Percentiles rank a stretch among this genome's conserved stretches.
These are phyloP conservation scores for Diaporthe sp. DNA, from an alignment of 2,329 filamentous ascomycete genomes.

Conservation along the genomic window DNA sequence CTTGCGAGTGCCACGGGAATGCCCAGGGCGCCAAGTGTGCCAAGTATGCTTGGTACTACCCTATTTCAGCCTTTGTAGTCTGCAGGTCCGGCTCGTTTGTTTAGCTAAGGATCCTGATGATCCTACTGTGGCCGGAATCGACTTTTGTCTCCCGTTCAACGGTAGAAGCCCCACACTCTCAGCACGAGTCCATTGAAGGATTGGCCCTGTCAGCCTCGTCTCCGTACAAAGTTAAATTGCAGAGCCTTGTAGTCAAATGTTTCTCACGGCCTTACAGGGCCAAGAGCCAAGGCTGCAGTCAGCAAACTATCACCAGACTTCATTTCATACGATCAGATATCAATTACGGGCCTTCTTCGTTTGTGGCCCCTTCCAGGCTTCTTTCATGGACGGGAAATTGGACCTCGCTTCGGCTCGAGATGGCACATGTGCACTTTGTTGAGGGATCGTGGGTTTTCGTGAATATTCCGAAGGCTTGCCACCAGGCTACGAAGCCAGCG, in stretches of 20 bases:
- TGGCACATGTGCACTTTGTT: background rate
- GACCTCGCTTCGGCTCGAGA: background rate
- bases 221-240: background rate
- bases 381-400: no score
- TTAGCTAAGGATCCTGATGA: background rate
- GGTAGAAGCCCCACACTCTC: no score
- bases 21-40: background rate
- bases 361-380: background rate
- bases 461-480: background rate
- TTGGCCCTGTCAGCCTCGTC: background rate
- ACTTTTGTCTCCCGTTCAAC: background rate
- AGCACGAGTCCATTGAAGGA: no score
- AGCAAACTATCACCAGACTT: no score
- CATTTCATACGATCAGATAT: background rate
- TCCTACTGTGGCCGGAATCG: background rate
- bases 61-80: background rate
- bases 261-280: no score
- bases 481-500: background rate
- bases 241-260: no score
- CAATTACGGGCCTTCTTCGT: background rate
- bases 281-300: no score
- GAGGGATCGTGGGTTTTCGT: background rate
- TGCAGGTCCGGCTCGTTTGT: background rate
- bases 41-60: background rate
- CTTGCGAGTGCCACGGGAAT: background rate